Evolutionary conservation across 2,329 filamentous ascomycete species (phyloP), one percentile per base, ranked within the genome.

Genomic region (Dactylellina sp.): DNA sequence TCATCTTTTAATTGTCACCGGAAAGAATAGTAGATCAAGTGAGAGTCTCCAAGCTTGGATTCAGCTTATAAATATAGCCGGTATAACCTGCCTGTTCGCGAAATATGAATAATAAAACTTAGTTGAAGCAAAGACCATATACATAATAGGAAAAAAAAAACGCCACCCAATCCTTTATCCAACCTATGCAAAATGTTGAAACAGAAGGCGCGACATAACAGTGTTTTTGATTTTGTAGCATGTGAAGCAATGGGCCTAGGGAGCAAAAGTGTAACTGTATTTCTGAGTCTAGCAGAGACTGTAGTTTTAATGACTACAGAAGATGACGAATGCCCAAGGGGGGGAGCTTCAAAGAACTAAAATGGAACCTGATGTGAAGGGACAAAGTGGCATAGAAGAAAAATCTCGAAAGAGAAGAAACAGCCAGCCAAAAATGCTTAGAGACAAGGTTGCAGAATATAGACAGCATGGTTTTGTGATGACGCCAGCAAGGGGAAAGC

Each of bases 381-480:
- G 7, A 40, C 18, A 24, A 25, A 20, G 25, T 28, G 7, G 12
- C 1, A 22, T 59, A 20, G 11, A n/a, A 37, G 24, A n/a, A 14
- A 7, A 37, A 37, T 47, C 28, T 47, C 32, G 49, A 24, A 22
- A 60, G 22, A 40, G 28, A 11, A 16, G n/a, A 49, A 32, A 59
- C 66, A 64, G 46, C 62, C 50, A 57, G 44, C 49, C 50, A 65
- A 18, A 56, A 35, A 65, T 65, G 50, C 62, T 49, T 56, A 28
- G 44, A 16, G 32, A 42, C 28, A 9, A 44, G 16, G 35, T n/a
- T 14, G 12, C 5, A 44, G 12, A n/a, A 46, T 59, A 22, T 18
- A 25, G 32, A 16, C 24, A 40, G 2, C n/a, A 32, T 32, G 4
- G 28, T 32, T 32, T 56, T 63, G 59, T 71, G 18, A 44, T 62